Evolutionary conservation across 768 basidiomycete species (phyloP).

Genomic region (Rossbeevera mucosa): DNA sequence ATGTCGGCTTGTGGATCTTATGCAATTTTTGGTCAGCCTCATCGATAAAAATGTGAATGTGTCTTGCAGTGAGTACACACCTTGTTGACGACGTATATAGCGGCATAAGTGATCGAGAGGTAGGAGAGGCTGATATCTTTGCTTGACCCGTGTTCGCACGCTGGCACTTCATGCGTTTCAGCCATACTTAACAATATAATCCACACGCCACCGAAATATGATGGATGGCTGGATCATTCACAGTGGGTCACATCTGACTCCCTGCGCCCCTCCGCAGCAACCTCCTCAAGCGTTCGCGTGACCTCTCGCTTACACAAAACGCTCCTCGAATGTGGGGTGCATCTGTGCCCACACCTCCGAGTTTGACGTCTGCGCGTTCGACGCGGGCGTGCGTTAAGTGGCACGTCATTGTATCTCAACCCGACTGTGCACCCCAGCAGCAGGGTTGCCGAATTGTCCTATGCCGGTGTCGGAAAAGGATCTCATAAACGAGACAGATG

Average conservation of each 20-base stretch:
- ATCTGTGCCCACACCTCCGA: constrained; percentile 21
- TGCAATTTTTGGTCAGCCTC: not conserved
- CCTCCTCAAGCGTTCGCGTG: constrained; percentile 25
- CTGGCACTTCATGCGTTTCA: too few species aligned
- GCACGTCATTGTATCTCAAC: constrained; percentile 27
- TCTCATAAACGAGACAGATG: constrained; percentile 23
- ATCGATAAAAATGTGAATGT: not conserved
- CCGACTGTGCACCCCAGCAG: constrained; percentile 23
- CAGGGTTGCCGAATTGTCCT: constrained; percentile 31
- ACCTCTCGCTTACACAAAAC: constrained; percentile 26
- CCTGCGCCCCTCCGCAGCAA: constrained; percentile 18
- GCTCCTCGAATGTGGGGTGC: constrained; percentile 39
- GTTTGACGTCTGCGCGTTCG: constrained; percentile 34
- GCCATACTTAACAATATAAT: too few species aligned
- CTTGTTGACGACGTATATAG: too few species aligned
- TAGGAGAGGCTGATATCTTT: too few species aligned
- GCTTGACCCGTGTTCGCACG: too few species aligned
- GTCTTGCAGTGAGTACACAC: not conserved
- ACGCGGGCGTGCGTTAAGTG: constrained; percentile 22
- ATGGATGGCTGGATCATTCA: too few species aligned
- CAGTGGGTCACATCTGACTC: too few species aligned
- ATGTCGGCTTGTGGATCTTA: not conserved
- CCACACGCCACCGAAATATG: too few species aligned
- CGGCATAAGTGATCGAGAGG: too few species aligned
- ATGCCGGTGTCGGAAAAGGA: constrained; percentile 3